Evolutionary conservation across 768 basidiomycete genomes (phyloP).

Genomic region (Naganishia friedmannii): DNA sequence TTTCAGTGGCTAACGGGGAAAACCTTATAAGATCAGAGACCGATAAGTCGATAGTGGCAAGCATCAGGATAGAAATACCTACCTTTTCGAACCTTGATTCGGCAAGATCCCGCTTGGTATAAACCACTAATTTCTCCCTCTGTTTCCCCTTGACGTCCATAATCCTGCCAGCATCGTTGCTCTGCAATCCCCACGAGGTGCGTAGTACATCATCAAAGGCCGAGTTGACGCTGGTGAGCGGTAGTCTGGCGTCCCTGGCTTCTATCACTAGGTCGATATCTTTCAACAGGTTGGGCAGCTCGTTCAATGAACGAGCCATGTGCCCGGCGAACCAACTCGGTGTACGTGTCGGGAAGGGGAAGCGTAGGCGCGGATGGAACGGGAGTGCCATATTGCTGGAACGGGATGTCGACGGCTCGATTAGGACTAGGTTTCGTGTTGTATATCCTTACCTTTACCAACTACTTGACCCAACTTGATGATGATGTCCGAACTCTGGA

Average conservation of each 20-base stretch:
- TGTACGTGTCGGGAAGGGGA: slow-evolving; percentile 63
- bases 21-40: background rate
- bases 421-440: background rate
- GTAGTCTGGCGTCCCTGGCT: slow-evolving; percentile 85
- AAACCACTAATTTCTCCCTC: slow-evolving; percentile 82
- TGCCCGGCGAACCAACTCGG: slow-evolving; percentile 96
- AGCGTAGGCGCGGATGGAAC: slow-evolving; percentile 31
- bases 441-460: no score
- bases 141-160: slow-evolving; percentile 35
- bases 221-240: slow-evolving; percentile 88
- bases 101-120: slow-evolving; percentile 90
- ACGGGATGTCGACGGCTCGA: background rate
- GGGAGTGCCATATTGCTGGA: slow-evolving; percentile 15
- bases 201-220: slow-evolving; percentile 66
- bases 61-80: slow-evolving; percentile 58
- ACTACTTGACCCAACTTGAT: no score
- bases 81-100: slow-evolving; percentile 85
- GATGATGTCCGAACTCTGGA: no score
- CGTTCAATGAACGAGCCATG: slow-evolving; percentile 81
- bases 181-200: slow-evolving; percentile 39
- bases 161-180: slow-evolving; percentile 27
- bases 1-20: slow-evolving; percentile 48
- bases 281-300: slow-evolving; percentile 70
- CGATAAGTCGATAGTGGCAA: background rate
- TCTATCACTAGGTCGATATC: slow-evolving; percentile 77